Percentiles rank a stretch among this genome's conserved stretches.
Evolutionary conservation across 1,284 basidiomycete genomes (phyloP).

Genomic region (Anthracocystis panici-leucophaei): DNA sequence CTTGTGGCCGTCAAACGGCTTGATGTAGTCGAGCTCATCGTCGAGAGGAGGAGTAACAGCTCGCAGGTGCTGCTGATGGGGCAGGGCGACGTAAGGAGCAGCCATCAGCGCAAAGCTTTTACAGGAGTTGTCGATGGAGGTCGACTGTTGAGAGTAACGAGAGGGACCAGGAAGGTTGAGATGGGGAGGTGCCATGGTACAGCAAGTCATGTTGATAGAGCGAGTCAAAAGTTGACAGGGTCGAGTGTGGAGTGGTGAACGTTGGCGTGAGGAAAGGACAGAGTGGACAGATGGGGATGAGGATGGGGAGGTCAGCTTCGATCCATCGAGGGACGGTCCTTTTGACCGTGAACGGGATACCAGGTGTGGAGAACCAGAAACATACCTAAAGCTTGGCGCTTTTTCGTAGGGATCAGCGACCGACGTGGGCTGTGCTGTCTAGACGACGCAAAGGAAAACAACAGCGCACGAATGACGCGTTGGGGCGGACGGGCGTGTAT

Average conservation of each 20-base stretch:
- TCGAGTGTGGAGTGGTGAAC: background rate
- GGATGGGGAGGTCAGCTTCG: slow-evolving; percentile 15
- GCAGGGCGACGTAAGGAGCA: slow-evolving; percentile 40
- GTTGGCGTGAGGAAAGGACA: background rate
- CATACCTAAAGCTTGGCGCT: slow-evolving; percentile 33
- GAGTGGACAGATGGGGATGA: background rate
- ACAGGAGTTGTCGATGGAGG: slow-evolving; percentile 25
- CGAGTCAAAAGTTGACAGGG: background rate
- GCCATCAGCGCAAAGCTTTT: slow-evolving; percentile 36
- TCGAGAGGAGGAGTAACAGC: slow-evolving; percentile 51
- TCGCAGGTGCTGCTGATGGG: slow-evolving; percentile 50
- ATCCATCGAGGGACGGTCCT: slow-evolving; percentile 4
- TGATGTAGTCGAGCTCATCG: slow-evolving; percentile 47
- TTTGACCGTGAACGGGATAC: slow-evolving; percentile 17
- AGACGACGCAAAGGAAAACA: slow-evolving; percentile 1
- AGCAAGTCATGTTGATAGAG: slow-evolving; percentile 28
- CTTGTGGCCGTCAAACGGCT: slow-evolving; percentile 49
- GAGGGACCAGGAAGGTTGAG: slow-evolving; percentile 33
- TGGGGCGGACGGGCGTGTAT: background rate
- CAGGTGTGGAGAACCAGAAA: background rate
- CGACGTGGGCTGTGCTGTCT: slow-evolving; percentile 10
- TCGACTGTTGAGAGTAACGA: slow-evolving; percentile 35
- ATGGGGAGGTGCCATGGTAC: slow-evolving; percentile 18
- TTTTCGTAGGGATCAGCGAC: slow-evolving; percentile 10
- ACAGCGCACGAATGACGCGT: background rate